phyloP scores from a whole-genome alignment of 306 rosid species.

The Cucurbita maxima region DNA sequence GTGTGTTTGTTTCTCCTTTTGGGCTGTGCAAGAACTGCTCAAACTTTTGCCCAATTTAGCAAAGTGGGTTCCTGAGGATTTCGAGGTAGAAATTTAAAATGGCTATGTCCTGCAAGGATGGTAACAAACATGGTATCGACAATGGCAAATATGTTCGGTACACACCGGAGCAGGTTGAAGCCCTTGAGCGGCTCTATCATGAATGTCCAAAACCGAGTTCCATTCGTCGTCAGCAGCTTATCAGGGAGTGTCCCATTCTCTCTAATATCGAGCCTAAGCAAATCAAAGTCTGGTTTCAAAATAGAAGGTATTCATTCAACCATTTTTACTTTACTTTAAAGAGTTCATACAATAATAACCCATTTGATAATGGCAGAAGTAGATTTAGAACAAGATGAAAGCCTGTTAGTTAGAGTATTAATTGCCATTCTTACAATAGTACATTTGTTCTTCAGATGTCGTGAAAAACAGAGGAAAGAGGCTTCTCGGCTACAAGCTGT shows the following conservation, averaged over 20 bases:
- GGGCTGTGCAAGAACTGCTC: constrained; percentile 4
- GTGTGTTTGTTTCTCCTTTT: neutral
- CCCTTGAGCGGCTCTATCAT: constrained; percentile 89
- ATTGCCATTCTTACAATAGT: neutral
- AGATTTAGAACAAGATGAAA: neutral
- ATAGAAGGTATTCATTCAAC: constrained; percentile 40
- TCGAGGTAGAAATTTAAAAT: constrained; percentile 16
- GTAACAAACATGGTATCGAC: constrained; percentile 40
- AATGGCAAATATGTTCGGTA: constrained; percentile 93
- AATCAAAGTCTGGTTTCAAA: constrained; percentile 97
- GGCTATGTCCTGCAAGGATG: constrained; percentile 99
- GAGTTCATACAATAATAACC: neutral
- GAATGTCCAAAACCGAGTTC: constrained; percentile 99
- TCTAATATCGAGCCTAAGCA: constrained; percentile 88
- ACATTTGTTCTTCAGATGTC: constrained; percentile 41
- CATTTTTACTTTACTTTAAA: neutral
- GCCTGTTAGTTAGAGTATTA: neutral
- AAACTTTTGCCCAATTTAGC: constrained; percentile 6
- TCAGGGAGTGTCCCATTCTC: constrained; percentile 88
- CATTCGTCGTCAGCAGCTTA: constrained; percentile 90
- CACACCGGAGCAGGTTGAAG: constrained; percentile 99
- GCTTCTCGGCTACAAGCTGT: constrained; percentile 79
- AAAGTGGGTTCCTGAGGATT: neutral
- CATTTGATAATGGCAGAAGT: neutral
- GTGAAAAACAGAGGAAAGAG: constrained; percentile 97